These are phyloP conservation scores for Angomonas ambiguus DNA, from an alignment of 208 protist species.

Conservation along the genomic window DNA sequence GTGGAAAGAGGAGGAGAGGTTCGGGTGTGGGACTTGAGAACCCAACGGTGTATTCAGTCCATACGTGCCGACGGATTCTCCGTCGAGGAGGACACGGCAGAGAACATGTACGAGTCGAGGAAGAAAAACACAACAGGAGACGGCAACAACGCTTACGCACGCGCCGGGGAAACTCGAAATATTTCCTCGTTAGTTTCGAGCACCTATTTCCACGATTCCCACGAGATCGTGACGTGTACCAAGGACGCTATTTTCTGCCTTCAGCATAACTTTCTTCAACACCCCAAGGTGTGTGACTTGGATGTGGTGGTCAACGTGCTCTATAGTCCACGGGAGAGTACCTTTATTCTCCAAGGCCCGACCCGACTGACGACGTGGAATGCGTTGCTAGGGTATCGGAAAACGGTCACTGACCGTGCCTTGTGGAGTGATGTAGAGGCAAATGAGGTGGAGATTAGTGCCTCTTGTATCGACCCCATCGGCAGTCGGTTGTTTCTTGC, in stretches of 20 bases:
- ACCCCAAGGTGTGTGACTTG: slow-evolving; percentile 35
- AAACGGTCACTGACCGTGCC: slow-evolving; percentile 34
- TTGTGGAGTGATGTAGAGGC: slow-evolving; percentile 14
- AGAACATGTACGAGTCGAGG: slow-evolving; percentile 1
- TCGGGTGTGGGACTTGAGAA: slow-evolving; percentile 82
- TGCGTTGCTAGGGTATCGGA: slow-evolving; percentile 33
- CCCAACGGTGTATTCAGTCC: slow-evolving; percentile 68
- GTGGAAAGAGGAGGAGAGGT: slow-evolving; percentile 58
- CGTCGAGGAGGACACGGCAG: slow-evolving; percentile 1
- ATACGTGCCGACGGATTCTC: slow-evolving; percentile 32
- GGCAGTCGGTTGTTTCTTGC: slow-evolving; percentile 58
- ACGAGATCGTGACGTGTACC: slow-evolving; percentile 62
- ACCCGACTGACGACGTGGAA: slow-evolving; percentile 66
- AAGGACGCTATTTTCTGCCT: slow-evolving; percentile 49
- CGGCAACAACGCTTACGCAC: background rate
- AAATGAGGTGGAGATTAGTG: slow-evolving; percentile 32
- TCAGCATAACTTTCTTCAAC: slow-evolving; percentile 34
- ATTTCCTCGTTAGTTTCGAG: slow-evolving; percentile 24
- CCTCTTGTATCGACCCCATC: slow-evolving; percentile 52
- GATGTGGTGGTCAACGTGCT: slow-evolving; percentile 31
- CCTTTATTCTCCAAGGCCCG: slow-evolving; percentile 57
- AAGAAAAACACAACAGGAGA: slow-evolving; percentile 10
- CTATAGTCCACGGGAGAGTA: slow-evolving; percentile 36
- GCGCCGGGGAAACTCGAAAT: slow-evolving; percentile 10
- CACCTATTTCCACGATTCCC: slow-evolving; percentile 36